Base-by-base conservation (phyloP, 768 basidiomycete species). In the Mycena galericulata region DNA sequence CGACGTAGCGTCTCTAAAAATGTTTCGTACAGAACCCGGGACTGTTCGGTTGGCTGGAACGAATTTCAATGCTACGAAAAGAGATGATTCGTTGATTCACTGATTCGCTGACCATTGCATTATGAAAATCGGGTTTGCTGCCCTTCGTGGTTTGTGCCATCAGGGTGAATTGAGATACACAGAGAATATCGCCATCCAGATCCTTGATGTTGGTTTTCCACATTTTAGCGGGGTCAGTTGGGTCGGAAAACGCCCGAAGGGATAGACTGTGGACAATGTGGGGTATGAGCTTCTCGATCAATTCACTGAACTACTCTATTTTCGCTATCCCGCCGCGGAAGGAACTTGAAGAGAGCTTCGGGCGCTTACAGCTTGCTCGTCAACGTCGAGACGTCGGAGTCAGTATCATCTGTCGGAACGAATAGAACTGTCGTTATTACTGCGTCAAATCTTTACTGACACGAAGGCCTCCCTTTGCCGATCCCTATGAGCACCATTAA, bases 131-230 rank as follows among this genome's bases (percentile, higher is more conserved):
- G 17, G 93, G 93, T 75, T 96, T 95, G 76, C 85, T 93, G 29
- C 95, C 95, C 78, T 98, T 98, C 58, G 86, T 84, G 20, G 95
- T 95, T 66, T 92, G 92, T 26, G 96, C 93, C 75, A 97, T 79
- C 29, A 99, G 85, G 2, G 97, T 96, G 78, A 98, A 97, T 73
- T 99, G 97, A 1, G 96, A 96, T 18, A 97, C 95, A 73, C 97
- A 98, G 5, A 99, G 87, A 15, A 99, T 87, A 57, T 97, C 96
- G 47, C 96, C 97, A 26, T 88, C 87, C 26, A 98, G 88, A 70
- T 98, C 97, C 79, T 90, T 93, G 53, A 99, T 92, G 75, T 83
- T 94, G 24, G 86, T 80, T 79, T 94, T 97, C 97, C 97, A 99
- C 87, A 92, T 91, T 63, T 86, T 84, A 7, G 84, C 85, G 1